Evolutionary conservation across 2,329 filamentous ascomycete genomes (phyloP), one percentile per base, ranked within the genome.

Genomic region (Trichoderma hamatum): DNA sequence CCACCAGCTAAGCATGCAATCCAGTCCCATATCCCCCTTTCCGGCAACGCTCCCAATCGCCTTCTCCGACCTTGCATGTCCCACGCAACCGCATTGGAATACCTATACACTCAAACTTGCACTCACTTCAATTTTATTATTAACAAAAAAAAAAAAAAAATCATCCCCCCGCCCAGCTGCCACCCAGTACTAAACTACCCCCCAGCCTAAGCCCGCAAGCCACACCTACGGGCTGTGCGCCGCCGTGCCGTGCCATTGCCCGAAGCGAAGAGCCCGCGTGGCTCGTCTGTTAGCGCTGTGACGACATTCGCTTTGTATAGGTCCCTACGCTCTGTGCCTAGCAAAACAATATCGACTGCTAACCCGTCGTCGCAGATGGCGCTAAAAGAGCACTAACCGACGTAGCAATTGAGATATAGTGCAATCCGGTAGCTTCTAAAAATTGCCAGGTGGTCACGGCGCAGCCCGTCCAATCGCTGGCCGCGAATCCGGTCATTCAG

Each of bases 31-130:
- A 13, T 49, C 21, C 43, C 43, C 30, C 30, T 14, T 54, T 63
- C 13, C 61, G 61, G 46, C 61, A 63, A 63, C 30, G 61, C 30
- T 39, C 9, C 61, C n/a, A 52, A 39, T 63, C 61, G 46, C 46
- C 34, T 49, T 16, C 46, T 54, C 61, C 61, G 61, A 32, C 61
- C 61, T 32, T 64, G 61, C 49, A 64, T n/a, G n/a, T n/a, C n/a
- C n/a, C n/a, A n/a, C n/a, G n/a, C n/a, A n/a, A n/a, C n/a, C n/a
- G n/a, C n/a, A n/a, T n/a, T n/a, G n/a, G n/a, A n/a, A n/a, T n/a
- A n/a, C n/a, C n/a, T n/a, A n/a, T n/a, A n/a, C n/a, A n/a, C n/a
- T n/a, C n/a, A n/a, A n/a, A n/a, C n/a, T n/a, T n/a, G n/a, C n/a
- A n/a, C n/a, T n/a, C n/a, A n/a, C n/a, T n/a, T n/a, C n/a, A n/a